Base-by-base conservation (phyloP, 768 basidiomycete genomes). In the Leccinum incarnatum region DNA sequence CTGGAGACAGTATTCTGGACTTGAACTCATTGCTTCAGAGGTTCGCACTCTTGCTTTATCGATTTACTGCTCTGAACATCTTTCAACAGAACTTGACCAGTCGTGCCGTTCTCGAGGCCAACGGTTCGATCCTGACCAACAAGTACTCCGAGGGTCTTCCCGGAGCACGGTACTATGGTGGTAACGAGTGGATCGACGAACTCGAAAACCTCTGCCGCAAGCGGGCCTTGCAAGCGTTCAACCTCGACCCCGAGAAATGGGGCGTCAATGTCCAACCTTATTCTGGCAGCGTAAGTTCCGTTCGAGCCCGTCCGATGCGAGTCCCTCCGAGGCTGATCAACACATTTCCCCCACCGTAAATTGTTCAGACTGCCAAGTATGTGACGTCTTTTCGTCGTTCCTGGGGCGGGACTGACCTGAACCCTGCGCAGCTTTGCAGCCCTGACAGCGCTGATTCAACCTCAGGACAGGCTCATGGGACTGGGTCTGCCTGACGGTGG, bases 131-230 rank as follows among this genome's bases (percentile, higher is more conserved):
- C 73, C 76, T 98, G 72, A 98, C 96, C 73, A 97, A 97, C 86
- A 98, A 98, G 79, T 97, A 97, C 82, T 98, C 97, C 21, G 97
- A 98, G 78, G 97, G 97, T 81, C 92, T 98, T 51, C 97, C 97
- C n/a, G 86, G 85, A 56, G 95, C 95, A 48, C 88, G 95, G 58
- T 97, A 97, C 78, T 98, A 96, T 66, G 95, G 94, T 68, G 96
- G 96, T 58, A 99, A 98, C 79, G 97, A 98, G 77, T 89, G 89
- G 79, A 90, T 98, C 66, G 97, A 98, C 71, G 93, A 97, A 72
- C 89, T 99, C 69, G 97, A 98, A 77, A 76, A 83, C 60, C 86
- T 99, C 58, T 94, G 93, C 80, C 93, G 94, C 74, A 88, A 95
- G 77, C 93, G 97, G 69, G 97, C 97, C 32, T 85, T 99, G 64